Conservation (phyloP, 2,329 filamentous ascomycete genomes). For the Sclerotinia glacialis region DNA sequence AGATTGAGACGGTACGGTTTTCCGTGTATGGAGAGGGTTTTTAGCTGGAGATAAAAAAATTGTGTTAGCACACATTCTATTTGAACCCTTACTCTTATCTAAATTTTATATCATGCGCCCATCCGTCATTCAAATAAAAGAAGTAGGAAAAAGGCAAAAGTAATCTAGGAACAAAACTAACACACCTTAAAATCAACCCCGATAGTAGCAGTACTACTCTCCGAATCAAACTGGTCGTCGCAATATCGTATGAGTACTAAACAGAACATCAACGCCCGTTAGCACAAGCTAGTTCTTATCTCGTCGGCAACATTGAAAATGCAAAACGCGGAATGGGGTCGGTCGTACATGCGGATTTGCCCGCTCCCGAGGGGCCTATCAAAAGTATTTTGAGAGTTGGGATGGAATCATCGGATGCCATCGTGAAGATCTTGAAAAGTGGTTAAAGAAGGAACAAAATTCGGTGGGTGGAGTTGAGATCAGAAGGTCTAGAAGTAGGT, state of each 20-base stretch:
- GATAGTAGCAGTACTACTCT: conserved; percentile 54
- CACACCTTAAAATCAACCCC: conserved; percentile 56
- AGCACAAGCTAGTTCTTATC: conserved; percentile 11
- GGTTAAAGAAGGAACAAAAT: background rate
- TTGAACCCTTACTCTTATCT: too few species aligned
- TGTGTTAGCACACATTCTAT: background rate
- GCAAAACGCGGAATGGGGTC: background rate
- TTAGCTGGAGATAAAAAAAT: conserved; percentile 43
- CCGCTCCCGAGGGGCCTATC: conserved; percentile 55
- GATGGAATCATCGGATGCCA: conserved; percentile 48
- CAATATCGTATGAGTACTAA: conserved; percentile 54
- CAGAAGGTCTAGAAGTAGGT: background rate
- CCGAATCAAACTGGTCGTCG: conserved; percentile 56
- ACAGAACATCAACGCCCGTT: background rate
- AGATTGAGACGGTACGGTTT: conserved; percentile 53
- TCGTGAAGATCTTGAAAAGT: conserved; percentile 27
- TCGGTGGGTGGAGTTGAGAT: background rate
- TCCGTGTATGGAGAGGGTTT: conserved; percentile 52
- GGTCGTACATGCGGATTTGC: conserved; percentile 49
- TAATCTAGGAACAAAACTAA: background rate
- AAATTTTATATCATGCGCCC: background rate
- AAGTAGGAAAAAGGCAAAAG: too few species aligned
- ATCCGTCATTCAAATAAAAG: background rate
- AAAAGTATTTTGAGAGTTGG: conserved; percentile 54
- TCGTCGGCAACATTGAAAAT: conserved; percentile 20